These are phyloP conservation scores for Triticum aestivum DNA, from an alignment of 176 grass and related monocot genomes.

Conservation along the genomic window DNA sequence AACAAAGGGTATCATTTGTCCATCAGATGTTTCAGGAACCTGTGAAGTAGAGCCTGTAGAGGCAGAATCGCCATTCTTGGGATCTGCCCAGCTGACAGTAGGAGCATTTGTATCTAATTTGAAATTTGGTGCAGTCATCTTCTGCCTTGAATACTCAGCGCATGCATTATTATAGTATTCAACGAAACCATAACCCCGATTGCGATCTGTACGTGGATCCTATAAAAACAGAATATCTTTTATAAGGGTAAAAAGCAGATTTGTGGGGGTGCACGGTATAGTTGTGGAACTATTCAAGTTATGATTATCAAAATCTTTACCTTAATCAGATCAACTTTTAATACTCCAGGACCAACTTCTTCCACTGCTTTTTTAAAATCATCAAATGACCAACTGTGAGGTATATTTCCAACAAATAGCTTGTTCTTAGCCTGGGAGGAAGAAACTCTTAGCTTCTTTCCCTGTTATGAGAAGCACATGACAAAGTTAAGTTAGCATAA, in stretches of 20 bases:
- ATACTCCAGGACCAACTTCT: constrained; percentile 80
- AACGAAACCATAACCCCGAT: constrained; percentile 76
- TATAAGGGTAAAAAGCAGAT: constrained; percentile 23
- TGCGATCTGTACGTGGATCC: constrained; percentile 55
- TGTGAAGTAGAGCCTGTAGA: constrained; percentile 62
- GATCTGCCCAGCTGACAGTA: constrained; percentile 87
- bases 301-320: constrained; percentile 33
- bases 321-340: constrained; percentile 75
- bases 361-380: constrained; percentile 69
- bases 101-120: constrained; percentile 80
- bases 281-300: constrained; percentile 12
- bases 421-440: constrained; percentile 80
- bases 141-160: constrained; percentile 80
- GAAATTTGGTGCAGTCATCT: constrained; percentile 78
- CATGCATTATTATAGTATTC: constrained; percentile 96
- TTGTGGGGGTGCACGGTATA: neutral
- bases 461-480: constrained; percentile 47
- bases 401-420: constrained; percentile 92
- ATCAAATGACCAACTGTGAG: constrained; percentile 62
- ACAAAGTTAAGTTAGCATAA: constrained; percentile 15
- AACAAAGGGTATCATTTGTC: neutral
- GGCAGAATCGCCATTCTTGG: constrained; percentile 55
- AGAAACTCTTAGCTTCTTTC: constrained; percentile 70
- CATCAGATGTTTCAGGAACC: constrained; percentile 40
- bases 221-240: constrained; percentile 23